Percentiles rank a stretch among this genome's conserved stretches.
Conservation (phyloP, 495 filamentous ascomycete species). For the Penicillium tannophilum region DNA sequence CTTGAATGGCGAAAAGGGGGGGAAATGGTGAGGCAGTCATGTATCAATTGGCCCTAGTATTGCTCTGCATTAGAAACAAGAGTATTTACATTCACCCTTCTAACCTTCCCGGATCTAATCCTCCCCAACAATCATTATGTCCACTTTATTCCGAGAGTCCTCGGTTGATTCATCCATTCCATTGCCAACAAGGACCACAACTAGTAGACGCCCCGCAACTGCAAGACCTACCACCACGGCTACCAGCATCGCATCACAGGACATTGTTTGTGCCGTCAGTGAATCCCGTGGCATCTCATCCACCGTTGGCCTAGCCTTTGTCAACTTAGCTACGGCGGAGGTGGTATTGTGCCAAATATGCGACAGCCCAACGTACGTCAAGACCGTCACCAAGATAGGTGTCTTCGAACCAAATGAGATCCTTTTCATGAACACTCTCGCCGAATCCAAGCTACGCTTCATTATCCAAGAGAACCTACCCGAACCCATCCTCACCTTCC, state of each 20-base stretch:
- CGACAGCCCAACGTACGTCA: slow-evolving; percentile 84
- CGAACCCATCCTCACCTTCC: slow-evolving; percentile 53
- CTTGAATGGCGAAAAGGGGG: background rate
- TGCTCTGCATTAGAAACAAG: no score
- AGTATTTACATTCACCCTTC: background rate
- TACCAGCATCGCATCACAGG: slow-evolving; percentile 70
- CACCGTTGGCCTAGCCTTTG: slow-evolving; percentile 84
- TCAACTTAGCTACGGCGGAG: slow-evolving; percentile 83
- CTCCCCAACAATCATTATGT: slow-evolving; percentile 9
- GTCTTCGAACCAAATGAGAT: slow-evolving; percentile 78
- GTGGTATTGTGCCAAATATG: slow-evolving; percentile 87
- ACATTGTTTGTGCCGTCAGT: slow-evolving; percentile 86
- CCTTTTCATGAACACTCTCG: slow-evolving; percentile 70
- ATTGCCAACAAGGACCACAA: slow-evolving; percentile 30
- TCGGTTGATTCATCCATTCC: slow-evolving; percentile 27
- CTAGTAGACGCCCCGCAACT: slow-evolving; percentile 45
- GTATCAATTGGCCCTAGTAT: no score
- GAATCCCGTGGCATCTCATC: slow-evolving; percentile 85
- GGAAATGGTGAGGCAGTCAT: background rate
- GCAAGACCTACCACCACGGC: slow-evolving; percentile 60
- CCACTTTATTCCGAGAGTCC: slow-evolving; percentile 6
- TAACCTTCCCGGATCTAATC: background rate
- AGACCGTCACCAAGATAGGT: slow-evolving; percentile 78
- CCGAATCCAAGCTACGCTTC: slow-evolving; percentile 73
- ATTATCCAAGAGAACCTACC: slow-evolving; percentile 71